Base-by-base conservation (phyloP, 1,284 basidiomycete species). In the Pyrrhoderma lamaoense region DNA sequence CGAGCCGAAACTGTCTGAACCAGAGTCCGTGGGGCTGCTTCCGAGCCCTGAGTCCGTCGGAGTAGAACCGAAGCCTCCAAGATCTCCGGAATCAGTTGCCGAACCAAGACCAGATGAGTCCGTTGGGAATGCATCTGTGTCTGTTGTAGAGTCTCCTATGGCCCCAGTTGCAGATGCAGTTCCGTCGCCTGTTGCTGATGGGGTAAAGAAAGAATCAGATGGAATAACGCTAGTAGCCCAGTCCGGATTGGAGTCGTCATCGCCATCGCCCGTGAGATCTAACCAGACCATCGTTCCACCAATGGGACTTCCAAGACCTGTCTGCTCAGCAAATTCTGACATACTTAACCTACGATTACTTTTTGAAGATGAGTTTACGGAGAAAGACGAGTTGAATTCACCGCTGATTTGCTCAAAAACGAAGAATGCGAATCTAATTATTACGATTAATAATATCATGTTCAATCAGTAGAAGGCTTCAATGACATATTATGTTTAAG, bases 281-380 rank as follows among this genome's bases (percentile, higher is more conserved):
- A 40, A 45, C 52, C 52, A 53, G 14, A 49, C 27, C 39, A 53
- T 35, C 7, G 47, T 42, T n/a, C 52, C 52, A 11, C 52, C 52
- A 7, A 53, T 45, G 5, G 52, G 42, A 13, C 25, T 27, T 16
- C 40, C 42, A 18, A 53, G 14, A 14, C 47, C 52, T 25, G 47
- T 42, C 13, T 43, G 19, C 3, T 48, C 42, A 13, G 45, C 31
- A 39, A 53, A 49, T 3, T 49, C 47, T 16, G 52, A 53, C 19
- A 53, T 53, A 16, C 47, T 49, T 3, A 53, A 19, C 22, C 25
- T 40, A 14, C 38, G 38, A 14, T 16, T 22, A 40, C 7, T 22
- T 40, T 40, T 40, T 40, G 38, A 22, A 14, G 38, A 7, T 7
- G 38, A 34, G 2, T 31, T 34, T 3, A 25, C 16, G 25, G 22